A percentile compares a stretch with the other conserved stretches of the same genome.
Conservation (phyloP, 129 eudicot species). For the Mikania micrantha region DNA sequence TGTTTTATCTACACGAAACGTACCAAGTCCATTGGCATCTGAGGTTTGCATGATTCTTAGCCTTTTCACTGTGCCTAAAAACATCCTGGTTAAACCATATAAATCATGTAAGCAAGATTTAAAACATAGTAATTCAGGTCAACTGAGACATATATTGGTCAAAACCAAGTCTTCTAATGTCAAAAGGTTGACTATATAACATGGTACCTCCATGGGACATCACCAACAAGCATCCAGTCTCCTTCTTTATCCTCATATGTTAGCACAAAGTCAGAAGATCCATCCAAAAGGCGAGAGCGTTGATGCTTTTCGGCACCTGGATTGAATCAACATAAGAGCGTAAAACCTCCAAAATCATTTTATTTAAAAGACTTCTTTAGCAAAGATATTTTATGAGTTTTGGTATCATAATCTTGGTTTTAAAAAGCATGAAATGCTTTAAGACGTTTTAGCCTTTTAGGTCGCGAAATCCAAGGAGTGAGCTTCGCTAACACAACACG, state of each 20-base stretch:
- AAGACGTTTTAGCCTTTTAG: too few species aligned
- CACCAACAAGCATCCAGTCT: slow-evolving; percentile 99
- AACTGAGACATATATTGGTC: background rate
- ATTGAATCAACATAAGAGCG: background rate
- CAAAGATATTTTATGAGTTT: background rate
- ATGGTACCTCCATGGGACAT: slow-evolving; percentile 93
- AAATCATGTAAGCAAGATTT: slow-evolving; percentile 6
- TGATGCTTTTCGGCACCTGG: slow-evolving; percentile 52
- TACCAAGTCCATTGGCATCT: slow-evolving; percentile 83
- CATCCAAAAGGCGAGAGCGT: slow-evolving; percentile 73
- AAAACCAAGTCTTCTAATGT: slow-evolving; percentile 1
- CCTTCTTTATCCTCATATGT: slow-evolving; percentile 99
- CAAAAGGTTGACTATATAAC: background rate
- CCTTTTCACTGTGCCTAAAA: slow-evolving; percentile 66
- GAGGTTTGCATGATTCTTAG: slow-evolving; percentile 88
- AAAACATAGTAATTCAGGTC: background rate
- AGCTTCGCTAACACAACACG: too few species aligned
- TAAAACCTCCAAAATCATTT: background rate
- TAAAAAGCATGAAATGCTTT: too few species aligned
- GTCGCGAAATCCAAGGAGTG: too few species aligned
- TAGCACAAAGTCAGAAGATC: slow-evolving; percentile 88
- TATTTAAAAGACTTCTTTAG: background rate
- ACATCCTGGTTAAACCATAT: slow-evolving; percentile 52
- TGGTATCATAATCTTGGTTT: too few species aligned
- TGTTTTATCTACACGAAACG: background rate